Base-by-base conservation (phyloP, 2,329 filamentous ascomycete genomes). In the Arthrobotrys sinensis region DNA sequence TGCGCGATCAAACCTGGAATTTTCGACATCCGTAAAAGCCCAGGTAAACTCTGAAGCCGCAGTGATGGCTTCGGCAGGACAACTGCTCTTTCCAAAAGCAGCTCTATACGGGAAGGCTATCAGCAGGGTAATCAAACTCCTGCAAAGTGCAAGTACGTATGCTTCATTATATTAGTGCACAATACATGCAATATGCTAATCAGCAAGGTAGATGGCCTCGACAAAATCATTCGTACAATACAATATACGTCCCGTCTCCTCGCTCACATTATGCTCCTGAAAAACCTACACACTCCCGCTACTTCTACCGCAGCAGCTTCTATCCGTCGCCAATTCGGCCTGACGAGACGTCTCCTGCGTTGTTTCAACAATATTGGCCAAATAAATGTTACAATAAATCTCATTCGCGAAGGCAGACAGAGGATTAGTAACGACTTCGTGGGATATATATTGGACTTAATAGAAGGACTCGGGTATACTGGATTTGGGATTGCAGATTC, bases 331-430 rank as follows among this genome's bases (percentile, higher is more conserved):
- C 76, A 79, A 40, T 79, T 79, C 63, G 76, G 76, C 16, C 62
- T 73, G 16, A 72, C 76, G 6, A 55, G 76, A 21, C 67, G 69
- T 40, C 46, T 79, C 1, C 43, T 79, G 6, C 76, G 76, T 50
- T 68, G 45, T n/a, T 72, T 72, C 76, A 79, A 79, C 57, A 79
- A 79, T 38, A 40, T 79, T n/a, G 60, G 53, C n/a, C 73, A 77
- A 32, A 28, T 71, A 10, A 50, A 71, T 12, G 45, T 38, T 16
- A 67, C 73, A 8, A 32, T 77, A 16, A 71, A 77, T 36, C 57
- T 77, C 43, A 19, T 71, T 8, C 45, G 55, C 19, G 66, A 66
- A 55, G 12, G 66, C 10, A 68, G 60, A 24, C 67, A 50, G 11
- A 65, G 73, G 32, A 66, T 71, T 2, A 50, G 10, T 21, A 62